phyloP scores from a whole-genome alignment of 345 rosid species.

The Trapa incisa region DNA sequence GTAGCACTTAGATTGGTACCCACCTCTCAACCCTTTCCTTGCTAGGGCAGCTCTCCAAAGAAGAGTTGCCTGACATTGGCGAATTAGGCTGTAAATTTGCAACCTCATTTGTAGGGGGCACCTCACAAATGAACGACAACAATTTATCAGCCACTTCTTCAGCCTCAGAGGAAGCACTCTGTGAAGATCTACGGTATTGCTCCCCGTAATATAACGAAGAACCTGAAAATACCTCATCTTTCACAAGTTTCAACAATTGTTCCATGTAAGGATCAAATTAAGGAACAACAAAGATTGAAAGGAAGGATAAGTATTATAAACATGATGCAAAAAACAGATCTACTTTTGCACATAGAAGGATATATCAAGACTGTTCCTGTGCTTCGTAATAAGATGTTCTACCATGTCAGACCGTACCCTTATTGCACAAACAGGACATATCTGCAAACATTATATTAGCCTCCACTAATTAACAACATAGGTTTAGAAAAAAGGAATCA shows the following conservation, averaged over 20 bases:
- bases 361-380: slow-evolving; percentile 36
- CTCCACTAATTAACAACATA: background rate
- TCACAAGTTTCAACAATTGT: slow-evolving; percentile 38
- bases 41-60: slow-evolving; percentile 21
- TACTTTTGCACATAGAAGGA: slow-evolving; percentile 25
- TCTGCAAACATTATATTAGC: slow-evolving; percentile 20
- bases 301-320: background rate
- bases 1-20: background rate
- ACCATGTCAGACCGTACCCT: slow-evolving; percentile 38
- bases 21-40: slow-evolving; percentile 29
- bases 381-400: slow-evolving; percentile 40
- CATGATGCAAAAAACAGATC: background rate
- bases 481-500: background rate
- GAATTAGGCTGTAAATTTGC: slow-evolving; percentile 22
- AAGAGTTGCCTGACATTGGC: slow-evolving; percentile 13
- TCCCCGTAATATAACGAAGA: slow-evolving; percentile 23
- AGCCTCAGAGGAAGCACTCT: slow-evolving; percentile 19
- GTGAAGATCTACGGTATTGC: slow-evolving; percentile 32
- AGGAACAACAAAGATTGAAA: no score
- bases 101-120: slow-evolving; percentile 4
- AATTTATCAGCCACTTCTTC: slow-evolving; percentile 39
- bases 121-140: slow-evolving; percentile 43
- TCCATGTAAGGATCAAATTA: slow-evolving; percentile 28
- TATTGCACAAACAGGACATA: slow-evolving; percentile 44
- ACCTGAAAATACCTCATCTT: slow-evolving; percentile 28